Percentiles rank a stretch among this genome's conserved stretches.
Conservation (phyloP, 2,329 filamentous ascomycete genomes). For the Neophaeococcomyces aloes region DNA sequence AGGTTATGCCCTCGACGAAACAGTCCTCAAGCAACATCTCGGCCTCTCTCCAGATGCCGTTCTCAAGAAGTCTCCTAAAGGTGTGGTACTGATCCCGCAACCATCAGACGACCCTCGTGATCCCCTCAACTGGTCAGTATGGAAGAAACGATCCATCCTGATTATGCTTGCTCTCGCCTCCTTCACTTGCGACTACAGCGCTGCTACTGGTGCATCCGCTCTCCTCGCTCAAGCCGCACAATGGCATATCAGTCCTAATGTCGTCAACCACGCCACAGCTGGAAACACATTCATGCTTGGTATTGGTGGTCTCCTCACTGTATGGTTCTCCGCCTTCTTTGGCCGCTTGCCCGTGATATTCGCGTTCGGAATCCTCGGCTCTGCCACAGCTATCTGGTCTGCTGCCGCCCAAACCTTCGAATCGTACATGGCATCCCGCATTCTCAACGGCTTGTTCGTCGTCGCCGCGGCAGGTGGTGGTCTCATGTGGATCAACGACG, state of each 20-base stretch:
- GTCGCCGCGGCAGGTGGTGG: conserved; percentile 31
- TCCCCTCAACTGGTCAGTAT: conserved; percentile 44
- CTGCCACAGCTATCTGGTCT: conserved; percentile 31
- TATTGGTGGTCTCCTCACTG: conserved; percentile 31
- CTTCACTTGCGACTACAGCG: conserved; percentile 42
- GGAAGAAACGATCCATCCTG: conserved; percentile 41
- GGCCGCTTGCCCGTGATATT: conserved; percentile 37
- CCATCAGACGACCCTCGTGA: conserved; percentile 43
- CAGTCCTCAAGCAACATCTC: conserved; percentile 14
- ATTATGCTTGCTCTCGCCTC: conserved; percentile 39
- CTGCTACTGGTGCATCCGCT: conserved; percentile 36
- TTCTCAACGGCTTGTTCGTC: conserved; percentile 40
- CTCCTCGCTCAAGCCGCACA: conserved; percentile 36
- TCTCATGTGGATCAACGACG: conserved; percentile 46
- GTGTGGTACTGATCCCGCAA: conserved; percentile 44
- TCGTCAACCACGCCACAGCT: conserved; percentile 43
- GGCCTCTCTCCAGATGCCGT: conserved; percentile 20
- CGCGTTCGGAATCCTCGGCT: conserved; percentile 23
- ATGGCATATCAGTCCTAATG: conserved; percentile 40
- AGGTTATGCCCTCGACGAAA: conserved; percentile 21
- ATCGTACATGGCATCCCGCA: conserved; percentile 41
- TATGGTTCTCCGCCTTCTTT: conserved; percentile 34
- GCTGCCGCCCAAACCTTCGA: conserved; percentile 36
- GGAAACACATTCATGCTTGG: conserved; percentile 42
- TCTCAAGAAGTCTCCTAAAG: conserved; percentile 29